Conservation (phyloP, 805 yeast species). For the Yamadazyma takamatsuzukensis region DNA sequence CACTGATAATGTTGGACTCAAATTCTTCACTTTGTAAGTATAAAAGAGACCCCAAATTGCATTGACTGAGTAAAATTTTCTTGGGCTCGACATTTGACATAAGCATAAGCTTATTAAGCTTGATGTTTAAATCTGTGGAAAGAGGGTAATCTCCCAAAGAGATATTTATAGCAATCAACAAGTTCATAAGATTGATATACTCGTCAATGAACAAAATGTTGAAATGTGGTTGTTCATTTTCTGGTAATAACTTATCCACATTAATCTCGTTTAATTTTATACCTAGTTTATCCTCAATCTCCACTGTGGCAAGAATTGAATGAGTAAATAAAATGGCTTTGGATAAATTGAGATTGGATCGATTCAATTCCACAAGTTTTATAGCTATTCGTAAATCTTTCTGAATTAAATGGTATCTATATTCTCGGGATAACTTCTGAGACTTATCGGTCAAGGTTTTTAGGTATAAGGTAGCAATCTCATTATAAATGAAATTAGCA, state of each 20-base stretch:
- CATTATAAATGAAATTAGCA: constrained; percentile 66
- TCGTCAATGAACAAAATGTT: constrained; percentile 62
- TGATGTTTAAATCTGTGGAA: constrained; percentile 58
- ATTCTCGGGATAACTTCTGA: constrained; percentile 11
- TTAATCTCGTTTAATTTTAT: constrained; percentile 4
- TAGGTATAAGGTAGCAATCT: constrained; percentile 57
- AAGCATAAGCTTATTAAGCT: constrained; percentile 71
- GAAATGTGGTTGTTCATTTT: too few species aligned
- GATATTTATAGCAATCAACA: constrained; percentile 67
- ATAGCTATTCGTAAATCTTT: constrained; percentile 68
- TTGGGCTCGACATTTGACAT: constrained; percentile 64
- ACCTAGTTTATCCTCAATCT: constrained; percentile 45
- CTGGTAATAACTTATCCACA: constrained; percentile 3
- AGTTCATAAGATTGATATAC: constrained; percentile 71
- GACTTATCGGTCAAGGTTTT: constrained; percentile 41
- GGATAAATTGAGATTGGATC: constrained; percentile 43
- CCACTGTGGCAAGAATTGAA: constrained; percentile 62
- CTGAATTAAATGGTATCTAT: constrained; percentile 59
- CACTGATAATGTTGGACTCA: constrained; percentile 32
- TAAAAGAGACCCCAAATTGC: constrained; percentile 65
- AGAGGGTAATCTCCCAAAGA: constrained; percentile 62
- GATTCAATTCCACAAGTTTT: constrained; percentile 59
- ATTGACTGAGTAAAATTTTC: constrained; percentile 60
- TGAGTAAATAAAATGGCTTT: constrained; percentile 62
- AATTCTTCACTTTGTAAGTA: constrained; percentile 64